Percentiles rank a stretch among this genome's conserved stretches.
Evolutionary conservation across 192 early-diverging fungal genomes (phyloP).

Genomic region (Coemansia sp.): DNA sequence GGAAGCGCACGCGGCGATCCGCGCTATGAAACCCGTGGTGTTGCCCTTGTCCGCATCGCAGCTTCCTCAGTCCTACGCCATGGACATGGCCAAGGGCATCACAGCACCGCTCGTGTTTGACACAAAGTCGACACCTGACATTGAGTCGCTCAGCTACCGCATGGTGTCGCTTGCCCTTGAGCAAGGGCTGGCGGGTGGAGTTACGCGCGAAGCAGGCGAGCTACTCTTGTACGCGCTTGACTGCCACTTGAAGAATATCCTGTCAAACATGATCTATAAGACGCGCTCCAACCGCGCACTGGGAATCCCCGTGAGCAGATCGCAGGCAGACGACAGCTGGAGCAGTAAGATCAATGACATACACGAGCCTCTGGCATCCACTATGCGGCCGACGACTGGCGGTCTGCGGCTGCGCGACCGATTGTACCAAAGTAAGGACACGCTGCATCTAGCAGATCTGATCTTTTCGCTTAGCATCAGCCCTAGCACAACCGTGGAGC

Average conservation of each 20-base stretch:
- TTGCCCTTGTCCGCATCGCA: slow-evolving; percentile 55
- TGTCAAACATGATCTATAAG: slow-evolving; percentile 70
- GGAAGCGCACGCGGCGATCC: slow-evolving; percentile 34
- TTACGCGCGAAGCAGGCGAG: slow-evolving; percentile 62
- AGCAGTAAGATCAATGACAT: not conserved
- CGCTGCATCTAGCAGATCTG: slow-evolving; percentile 60
- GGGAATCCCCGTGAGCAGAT: slow-evolving; percentile 52
- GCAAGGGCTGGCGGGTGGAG: slow-evolving; percentile 67
- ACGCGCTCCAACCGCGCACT: slow-evolving; percentile 64
- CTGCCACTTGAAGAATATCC: slow-evolving; percentile 68
- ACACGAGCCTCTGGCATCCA: not conserved
- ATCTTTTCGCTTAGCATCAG: slow-evolving; percentile 65
- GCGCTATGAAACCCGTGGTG: slow-evolving; percentile 52
- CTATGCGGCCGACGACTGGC: slow-evolving; percentile 29
- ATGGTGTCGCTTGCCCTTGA: slow-evolving; percentile 72
- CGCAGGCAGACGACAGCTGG: not conserved
- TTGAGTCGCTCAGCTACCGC: slow-evolving; percentile 64
- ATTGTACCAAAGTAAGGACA: slow-evolving; percentile 47
- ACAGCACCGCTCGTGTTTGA: slow-evolving; percentile 68
- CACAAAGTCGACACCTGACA: slow-evolving; percentile 66
- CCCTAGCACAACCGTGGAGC: slow-evolving; percentile 68
- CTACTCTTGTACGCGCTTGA: slow-evolving; percentile 69
- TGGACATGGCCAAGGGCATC: slow-evolving; percentile 69
- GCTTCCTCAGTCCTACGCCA: slow-evolving; percentile 56
- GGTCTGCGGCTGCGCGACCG: slow-evolving; percentile 51